Conservation (phyloP, 495 filamentous ascomycete genomes). For the Jackrogersella multiformis region DNA sequence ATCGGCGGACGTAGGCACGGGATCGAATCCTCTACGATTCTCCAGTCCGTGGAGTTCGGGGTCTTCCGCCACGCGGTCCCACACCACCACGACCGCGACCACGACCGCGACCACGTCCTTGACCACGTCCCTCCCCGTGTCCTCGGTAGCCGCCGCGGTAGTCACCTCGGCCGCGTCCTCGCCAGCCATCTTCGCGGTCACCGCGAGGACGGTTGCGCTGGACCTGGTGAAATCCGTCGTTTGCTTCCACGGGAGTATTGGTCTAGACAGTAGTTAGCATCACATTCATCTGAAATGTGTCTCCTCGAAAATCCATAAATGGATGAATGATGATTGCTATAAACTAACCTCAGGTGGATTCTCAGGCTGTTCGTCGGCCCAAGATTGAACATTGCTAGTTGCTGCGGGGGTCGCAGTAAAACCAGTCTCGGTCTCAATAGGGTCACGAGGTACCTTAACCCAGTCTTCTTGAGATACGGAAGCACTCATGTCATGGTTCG, state of each 20-base stretch:
- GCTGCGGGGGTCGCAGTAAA: constrained; percentile 67
- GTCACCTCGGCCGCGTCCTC: constrained; percentile 64
- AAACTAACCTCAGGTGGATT: constrained; percentile 52
- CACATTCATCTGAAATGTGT: not conserved
- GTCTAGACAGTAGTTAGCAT: constrained; percentile 38
- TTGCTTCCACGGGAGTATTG: constrained; percentile 45
- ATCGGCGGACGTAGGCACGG: constrained; percentile 31
- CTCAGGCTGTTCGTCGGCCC: constrained; percentile 73
- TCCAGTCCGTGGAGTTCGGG: constrained; percentile 45
- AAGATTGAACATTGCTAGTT: constrained; percentile 64
- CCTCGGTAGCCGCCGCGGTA: constrained; percentile 65
- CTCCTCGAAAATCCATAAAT: not conserved
- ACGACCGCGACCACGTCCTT: constrained; percentile 27
- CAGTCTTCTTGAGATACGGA: constrained; percentile 70
- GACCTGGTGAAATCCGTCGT: constrained; percentile 78
- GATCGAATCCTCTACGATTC: constrained; percentile 51
- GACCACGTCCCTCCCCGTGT: constrained; percentile 48
- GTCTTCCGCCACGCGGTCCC: constrained; percentile 37
- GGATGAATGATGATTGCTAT: not conserved
- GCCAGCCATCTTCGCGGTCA: constrained; percentile 60
- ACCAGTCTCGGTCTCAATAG: constrained; percentile 77
- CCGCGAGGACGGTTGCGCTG: constrained; percentile 64
- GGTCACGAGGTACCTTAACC: constrained; percentile 74
- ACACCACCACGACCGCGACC: constrained; percentile 29
- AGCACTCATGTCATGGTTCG: constrained; percentile 60